Conservation (phyloP, 169 alveolate genomes). For the Cryptosporidium bovis region DNA sequence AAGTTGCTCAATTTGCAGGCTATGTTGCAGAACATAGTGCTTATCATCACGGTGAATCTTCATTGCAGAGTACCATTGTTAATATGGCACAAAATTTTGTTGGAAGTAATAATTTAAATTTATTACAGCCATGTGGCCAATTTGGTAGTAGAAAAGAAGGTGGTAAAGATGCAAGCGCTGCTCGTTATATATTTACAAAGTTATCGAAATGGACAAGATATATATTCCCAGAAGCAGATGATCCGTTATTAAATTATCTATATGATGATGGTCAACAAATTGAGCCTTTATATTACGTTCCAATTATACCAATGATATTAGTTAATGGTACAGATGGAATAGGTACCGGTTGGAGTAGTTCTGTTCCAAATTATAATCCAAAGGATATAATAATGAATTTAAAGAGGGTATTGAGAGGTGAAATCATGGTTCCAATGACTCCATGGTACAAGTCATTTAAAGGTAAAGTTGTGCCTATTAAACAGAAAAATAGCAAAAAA, state of each 20-base stretch:
- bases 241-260: slow-evolving; percentile 90
- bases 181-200: slow-evolving; percentile 94
- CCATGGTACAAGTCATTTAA: slow-evolving; percentile 98
- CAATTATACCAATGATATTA: slow-evolving; percentile 97
- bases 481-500: slow-evolving; percentile 12
- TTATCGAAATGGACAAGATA: slow-evolving; percentile 89
- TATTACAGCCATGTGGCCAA: slow-evolving; percentile 96
- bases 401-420: slow-evolving; percentile 88
- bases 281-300: slow-evolving; percentile 98
- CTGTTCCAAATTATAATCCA: slow-evolving; percentile 97
- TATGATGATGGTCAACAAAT: slow-evolving; percentile 98
- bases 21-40: slow-evolving; percentile 98
- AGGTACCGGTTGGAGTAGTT: slow-evolving; percentile 96
- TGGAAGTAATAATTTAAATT: slow-evolving; percentile 93
- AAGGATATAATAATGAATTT: slow-evolving; percentile 93
- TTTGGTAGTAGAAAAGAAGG: slow-evolving; percentile 99
- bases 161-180: slow-evolving; percentile 97
- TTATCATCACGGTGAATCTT: slow-evolving; percentile 99
- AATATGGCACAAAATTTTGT: slow-evolving; percentile 99
- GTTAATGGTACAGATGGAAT: slow-evolving; percentile 99
- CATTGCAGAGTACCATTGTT: slow-evolving; percentile 95
- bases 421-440: slow-evolving; percentile 89
- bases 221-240: slow-evolving; percentile 93
- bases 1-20: slow-evolving; percentile 94
- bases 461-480: slow-evolving; percentile 90